Evolutionary conservation across 306 rosid genomes (phyloP), one percentile per base, ranked within the genome.

Genomic region (Trifolium dubium): DNA sequence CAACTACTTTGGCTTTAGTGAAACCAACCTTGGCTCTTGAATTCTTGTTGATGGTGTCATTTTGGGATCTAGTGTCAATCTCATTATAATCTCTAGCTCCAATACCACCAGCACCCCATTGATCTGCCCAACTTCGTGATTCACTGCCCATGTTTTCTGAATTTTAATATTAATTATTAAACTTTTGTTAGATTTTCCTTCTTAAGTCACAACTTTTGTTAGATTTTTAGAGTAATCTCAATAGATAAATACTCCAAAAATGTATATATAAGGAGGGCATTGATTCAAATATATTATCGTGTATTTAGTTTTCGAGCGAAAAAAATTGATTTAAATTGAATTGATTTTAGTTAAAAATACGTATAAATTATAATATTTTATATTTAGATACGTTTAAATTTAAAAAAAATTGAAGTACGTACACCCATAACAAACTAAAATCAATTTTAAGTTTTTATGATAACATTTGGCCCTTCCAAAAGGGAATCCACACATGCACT

Each of bases 71-170:
- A 47, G 77, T 75, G 79, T 75, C 51, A 10, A 19, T 64, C 7
- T 66, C 83, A 14, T 80, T 85, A 64, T 84, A 85, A 39, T 83
- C 90, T 79, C 84, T 79, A 11, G 96, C 92, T 4, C 96, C 96
- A 9, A 87, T 77, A 10, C 93, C 93, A 10, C 90, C 96, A 1
- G 81, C 87, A 11, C 93, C 96, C 98, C 98, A 91, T 79, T 88
- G 92, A 82, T 88, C 96, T 11, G 97, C 97, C 96, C 96, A 91
- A 79, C 96, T 86, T 4, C 86, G 88, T 80, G 83, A 89, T 81
- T 91, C 94, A 9, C 79, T 73, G 8, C 77, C 89, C 97, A 94
- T 87, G 28, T 73, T 76, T 41, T 79, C 75, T 71, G 50, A 17
- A 10, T 51, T 8, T 34, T 18, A 65, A 19, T 30, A 69, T 17